Percentiles rank a stretch among this genome's conserved stretches.
These are phyloP conservation scores for Penicillium diatomitis DNA, from an alignment of 495 filamentous ascomycete genomes.

Conservation along the genomic window DNA sequence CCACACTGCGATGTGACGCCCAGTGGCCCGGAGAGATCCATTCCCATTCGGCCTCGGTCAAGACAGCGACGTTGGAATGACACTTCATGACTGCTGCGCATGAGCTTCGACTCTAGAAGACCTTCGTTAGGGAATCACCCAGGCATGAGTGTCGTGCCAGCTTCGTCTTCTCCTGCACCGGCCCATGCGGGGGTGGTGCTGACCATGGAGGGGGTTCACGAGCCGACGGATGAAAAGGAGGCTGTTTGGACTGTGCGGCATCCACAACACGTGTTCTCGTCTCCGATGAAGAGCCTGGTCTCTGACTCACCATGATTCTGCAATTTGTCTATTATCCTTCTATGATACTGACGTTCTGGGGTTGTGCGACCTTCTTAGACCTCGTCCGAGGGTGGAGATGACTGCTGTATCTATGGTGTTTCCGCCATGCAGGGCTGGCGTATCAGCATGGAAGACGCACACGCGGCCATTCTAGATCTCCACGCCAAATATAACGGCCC, in stretches of 20 bases:
- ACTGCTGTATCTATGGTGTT: constrained; percentile 82
- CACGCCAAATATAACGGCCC: constrained; percentile 51
- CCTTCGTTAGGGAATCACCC: too few relatives aligned
- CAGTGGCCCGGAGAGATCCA: constrained; percentile 4
- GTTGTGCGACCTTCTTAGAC: constrained; percentile 2
- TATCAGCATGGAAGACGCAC: constrained; percentile 98
- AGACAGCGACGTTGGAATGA: background rate
- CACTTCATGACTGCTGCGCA: too few relatives aligned
- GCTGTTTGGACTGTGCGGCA: background rate
- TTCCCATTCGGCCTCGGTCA: constrained; percentile 6
- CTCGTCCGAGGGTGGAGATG: constrained; percentile 85
- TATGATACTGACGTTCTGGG: too few relatives aligned
- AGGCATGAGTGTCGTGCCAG: too few relatives aligned
- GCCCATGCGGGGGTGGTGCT: constrained; percentile 20
- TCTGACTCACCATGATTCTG: too few relatives aligned
- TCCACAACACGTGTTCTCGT: background rate
- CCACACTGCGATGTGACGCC: constrained; percentile 20
- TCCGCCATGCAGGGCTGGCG: constrained; percentile 99
- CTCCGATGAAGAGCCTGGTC: background rate
- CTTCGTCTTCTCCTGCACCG: background rate
- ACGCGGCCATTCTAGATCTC: constrained; percentile 81
- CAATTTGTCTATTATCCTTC: too few relatives aligned
- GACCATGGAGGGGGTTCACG: constrained; percentile 14
- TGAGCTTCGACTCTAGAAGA: too few relatives aligned
- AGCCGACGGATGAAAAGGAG: constrained; percentile 1